phyloP scores from a whole-genome alignment of 768 basidiomycete species.

The Serendipita indica region DNA sequence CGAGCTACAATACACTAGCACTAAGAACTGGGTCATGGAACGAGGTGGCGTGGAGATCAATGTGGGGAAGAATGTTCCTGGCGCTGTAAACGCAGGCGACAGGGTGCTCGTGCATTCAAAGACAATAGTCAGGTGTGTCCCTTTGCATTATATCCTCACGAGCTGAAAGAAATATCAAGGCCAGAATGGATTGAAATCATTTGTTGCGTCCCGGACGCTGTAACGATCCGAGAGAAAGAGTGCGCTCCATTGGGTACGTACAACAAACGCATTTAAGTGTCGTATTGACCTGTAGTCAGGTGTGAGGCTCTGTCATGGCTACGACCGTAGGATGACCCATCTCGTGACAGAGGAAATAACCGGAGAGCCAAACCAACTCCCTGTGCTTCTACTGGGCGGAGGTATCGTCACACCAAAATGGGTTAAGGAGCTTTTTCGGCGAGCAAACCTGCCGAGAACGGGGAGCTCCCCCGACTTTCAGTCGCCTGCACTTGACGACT shows the following conservation, averaged over 20 bases:
- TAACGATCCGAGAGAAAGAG: background rate
- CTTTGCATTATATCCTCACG: no score
- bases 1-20: background rate
- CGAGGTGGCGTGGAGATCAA: background rate
- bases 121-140: no score
- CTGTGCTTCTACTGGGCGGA: background rate
- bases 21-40: background rate
- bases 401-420: background rate
- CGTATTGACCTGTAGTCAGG: background rate
- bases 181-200: background rate
- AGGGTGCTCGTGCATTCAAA: no score
- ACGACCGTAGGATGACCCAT: background rate
- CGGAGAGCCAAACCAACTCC: conserved; percentile 2
- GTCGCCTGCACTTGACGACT: background rate
- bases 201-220: background rate
- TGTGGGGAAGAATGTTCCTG: background rate
- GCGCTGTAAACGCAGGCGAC: no score
- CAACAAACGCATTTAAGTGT: background rate
- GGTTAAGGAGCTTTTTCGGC: background rate
- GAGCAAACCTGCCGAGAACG: background rate
- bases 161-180: background rate
- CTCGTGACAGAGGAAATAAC: conserved; percentile 4
- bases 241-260: background rate
- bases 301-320: background rate
- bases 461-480: background rate